phyloP scores from a whole-genome alignment of 2,329 filamentous ascomycete genomes.

The Gliomastix tumulicola region DNA sequence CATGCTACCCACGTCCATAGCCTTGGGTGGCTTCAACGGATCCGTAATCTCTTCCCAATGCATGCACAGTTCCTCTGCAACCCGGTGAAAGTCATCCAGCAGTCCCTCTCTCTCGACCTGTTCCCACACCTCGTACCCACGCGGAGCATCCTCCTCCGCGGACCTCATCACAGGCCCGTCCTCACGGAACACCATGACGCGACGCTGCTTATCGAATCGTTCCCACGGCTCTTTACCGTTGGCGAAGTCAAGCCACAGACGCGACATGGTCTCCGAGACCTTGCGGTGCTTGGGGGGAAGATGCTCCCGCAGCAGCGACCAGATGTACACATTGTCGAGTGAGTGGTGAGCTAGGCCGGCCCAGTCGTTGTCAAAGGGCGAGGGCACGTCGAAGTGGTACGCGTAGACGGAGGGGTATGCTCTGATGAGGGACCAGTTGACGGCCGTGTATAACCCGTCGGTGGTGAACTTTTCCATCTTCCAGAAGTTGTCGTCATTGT shows the following conservation, averaged over 20 bases:
- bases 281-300: slow-evolving; percentile 2
- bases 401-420: slow-evolving; percentile 5
- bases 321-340: slow-evolving; percentile 11
- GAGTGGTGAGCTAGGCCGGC: slow-evolving; percentile 11
- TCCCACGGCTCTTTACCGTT: background rate
- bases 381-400: slow-evolving; percentile 13
- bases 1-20: background rate
- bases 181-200: background rate
- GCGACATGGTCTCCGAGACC: background rate
- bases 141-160: background rate
- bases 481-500: slow-evolving; percentile 6
- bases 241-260: background rate
- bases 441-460: slow-evolving; percentile 8
- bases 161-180: background rate
- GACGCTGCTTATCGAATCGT: background rate
- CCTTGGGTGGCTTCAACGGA: background rate
- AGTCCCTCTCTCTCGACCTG: background rate
- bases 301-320: slow-evolving; percentile 6
- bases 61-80: background rate
- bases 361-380: slow-evolving; percentile 12
- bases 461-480: slow-evolving; percentile 8
- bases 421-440: slow-evolving; percentile 5
- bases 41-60: background rate
- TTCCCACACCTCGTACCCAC: background rate
- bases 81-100: background rate